These are phyloP conservation scores for Periglandula ipomoeae DNA, from an alignment of 2,329 filamentous ascomycete genomes.

Conservation along the genomic window DNA sequence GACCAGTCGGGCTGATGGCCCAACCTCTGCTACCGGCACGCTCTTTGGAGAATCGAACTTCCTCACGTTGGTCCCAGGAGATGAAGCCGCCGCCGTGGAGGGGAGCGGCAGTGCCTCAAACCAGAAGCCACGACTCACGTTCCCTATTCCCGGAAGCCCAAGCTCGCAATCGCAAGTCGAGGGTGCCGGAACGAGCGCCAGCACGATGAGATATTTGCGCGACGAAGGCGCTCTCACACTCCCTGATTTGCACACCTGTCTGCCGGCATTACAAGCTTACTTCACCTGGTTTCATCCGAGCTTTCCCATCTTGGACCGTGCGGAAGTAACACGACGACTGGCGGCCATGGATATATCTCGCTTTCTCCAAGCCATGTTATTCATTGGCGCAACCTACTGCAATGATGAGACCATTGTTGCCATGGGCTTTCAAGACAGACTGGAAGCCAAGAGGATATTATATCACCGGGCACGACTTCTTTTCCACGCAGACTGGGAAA, in stretches of 20 bases:
- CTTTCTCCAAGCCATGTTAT: constrained; percentile 43
- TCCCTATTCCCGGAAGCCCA: constrained; percentile 21
- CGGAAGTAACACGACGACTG: constrained; percentile 30
- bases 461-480: constrained; percentile 42
- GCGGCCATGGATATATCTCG: constrained; percentile 34
- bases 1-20: constrained; percentile 3
- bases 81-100: constrained; percentile 7
- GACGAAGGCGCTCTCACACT: constrained; percentile 35
- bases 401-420: constrained; percentile 32
- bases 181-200: constrained; percentile 32
- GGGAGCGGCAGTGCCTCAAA: constrained; percentile 1
- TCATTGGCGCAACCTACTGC: constrained; percentile 45
- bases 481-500: constrained; percentile 44
- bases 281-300: constrained; percentile 49
- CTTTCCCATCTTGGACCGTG: constrained; percentile 43
- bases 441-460: constrained; percentile 39
- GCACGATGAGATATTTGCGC: constrained; percentile 38
- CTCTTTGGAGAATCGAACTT: constrained; percentile 30
- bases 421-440: constrained; percentile 38
- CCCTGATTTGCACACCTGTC: constrained; percentile 31
- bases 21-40: constrained; percentile 16
- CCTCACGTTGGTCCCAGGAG: constrained; percentile 24
- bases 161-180: constrained; percentile 12
- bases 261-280: constrained; percentile 39
- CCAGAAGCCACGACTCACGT: constrained; percentile 19